phyloP scores from a whole-genome alignment of 2,329 filamentous ascomycete species.

The Cercospora sp. region DNA sequence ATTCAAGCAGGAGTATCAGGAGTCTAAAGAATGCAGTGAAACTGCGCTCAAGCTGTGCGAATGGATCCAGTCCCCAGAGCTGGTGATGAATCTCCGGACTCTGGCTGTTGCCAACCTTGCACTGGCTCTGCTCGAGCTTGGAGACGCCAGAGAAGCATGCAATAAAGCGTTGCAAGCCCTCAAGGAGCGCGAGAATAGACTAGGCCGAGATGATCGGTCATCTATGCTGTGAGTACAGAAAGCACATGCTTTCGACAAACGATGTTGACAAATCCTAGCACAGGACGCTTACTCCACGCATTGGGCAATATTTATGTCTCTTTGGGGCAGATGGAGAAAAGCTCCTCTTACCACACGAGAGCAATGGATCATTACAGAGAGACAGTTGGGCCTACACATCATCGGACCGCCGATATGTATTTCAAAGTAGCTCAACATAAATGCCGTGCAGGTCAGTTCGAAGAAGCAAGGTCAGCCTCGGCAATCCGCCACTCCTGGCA shows the following conservation, averaged over 20 bases:
- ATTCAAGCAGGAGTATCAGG: neutral
- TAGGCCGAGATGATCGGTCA: neutral
- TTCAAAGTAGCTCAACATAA: slow-evolving; percentile 14
- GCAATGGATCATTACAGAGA: slow-evolving; percentile 5
- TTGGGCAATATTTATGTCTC: neutral
- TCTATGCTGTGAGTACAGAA: neutral
- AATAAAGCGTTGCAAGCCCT: neutral
- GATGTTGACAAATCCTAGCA: neutral
- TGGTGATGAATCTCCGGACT: neutral
- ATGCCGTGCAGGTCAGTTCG: neutral
- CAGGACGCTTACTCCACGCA: neutral
- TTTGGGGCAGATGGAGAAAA: neutral
- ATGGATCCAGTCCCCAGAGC: neutral
- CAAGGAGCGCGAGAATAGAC: neutral
- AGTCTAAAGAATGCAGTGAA: neutral
- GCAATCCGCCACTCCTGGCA: neutral
- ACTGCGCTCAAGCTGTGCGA: neutral
- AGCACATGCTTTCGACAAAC: neutral
- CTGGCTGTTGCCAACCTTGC: neutral
- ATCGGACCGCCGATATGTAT: slow-evolving; percentile 14
- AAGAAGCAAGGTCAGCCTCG: neutral
- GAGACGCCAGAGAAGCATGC: neutral
- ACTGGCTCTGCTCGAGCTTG: neutral
- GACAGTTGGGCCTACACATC: slow-evolving; percentile 5
- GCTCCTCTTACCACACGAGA: neutral